Evolutionary conservation across 495 filamentous ascomycete species (phyloP).

Genomic region (Tetracladium setigerum): DNA sequence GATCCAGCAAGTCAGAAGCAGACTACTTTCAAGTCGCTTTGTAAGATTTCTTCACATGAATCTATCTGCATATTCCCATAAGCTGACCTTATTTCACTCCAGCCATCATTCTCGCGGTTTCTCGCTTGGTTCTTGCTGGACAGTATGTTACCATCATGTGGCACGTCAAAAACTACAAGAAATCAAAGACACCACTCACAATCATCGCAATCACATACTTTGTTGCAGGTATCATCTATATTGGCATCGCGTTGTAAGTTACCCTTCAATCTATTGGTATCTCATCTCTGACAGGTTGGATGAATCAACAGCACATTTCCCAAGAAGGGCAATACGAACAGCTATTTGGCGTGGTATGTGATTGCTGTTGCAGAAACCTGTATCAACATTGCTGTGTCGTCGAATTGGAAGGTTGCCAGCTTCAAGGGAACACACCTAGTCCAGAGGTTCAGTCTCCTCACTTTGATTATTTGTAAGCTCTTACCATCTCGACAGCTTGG

Average conservation of each 20-base stretch:
- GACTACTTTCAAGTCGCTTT: conserved; percentile 45
- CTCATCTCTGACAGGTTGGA: too few relatives aligned
- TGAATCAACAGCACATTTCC: not conserved
- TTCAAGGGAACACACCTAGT: conserved; percentile 59
- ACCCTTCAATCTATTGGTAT: not conserved
- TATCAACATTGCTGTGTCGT: conserved; percentile 5
- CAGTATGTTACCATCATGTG: conserved; percentile 47
- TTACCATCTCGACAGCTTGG: conserved; percentile 32
- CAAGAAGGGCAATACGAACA: conserved; percentile 24
- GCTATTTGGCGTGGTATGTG: conserved; percentile 15
- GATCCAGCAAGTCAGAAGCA: conserved; percentile 30
- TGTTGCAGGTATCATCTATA: conserved; percentile 37
- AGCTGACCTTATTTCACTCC: conserved; percentile 33
- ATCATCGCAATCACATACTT: conserved; percentile 35
- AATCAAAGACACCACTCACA: conserved; percentile 25
- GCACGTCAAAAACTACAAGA: conserved; percentile 34
- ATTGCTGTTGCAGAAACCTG: conserved; percentile 3
- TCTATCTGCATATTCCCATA: not conserved
- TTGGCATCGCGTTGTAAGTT: conserved; percentile 35
- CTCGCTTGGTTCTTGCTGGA: conserved; percentile 43
- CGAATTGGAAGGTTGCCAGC: conserved; percentile 31
- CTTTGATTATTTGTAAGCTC: conserved; percentile 49
- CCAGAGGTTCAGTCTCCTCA: conserved; percentile 56
- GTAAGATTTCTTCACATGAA: conserved; percentile 12
- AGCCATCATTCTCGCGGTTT: conserved; percentile 50